A percentile compares a stretch with the other conserved stretches of the same genome.
phyloP scores from a whole-genome alignment of 192 early-diverging fungal species.

The Rhizophagus sp. region DNA sequence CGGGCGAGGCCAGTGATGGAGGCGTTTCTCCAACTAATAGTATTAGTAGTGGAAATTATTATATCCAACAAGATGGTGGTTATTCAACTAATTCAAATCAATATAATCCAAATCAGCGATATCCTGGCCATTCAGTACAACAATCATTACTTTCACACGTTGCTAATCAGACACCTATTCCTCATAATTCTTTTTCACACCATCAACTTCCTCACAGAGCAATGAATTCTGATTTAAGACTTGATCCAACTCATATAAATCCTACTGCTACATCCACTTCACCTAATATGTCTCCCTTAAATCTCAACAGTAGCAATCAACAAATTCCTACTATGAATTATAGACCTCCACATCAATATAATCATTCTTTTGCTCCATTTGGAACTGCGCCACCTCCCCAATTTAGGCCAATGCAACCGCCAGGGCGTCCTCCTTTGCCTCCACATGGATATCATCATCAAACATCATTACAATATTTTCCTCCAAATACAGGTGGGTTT shows the following conservation, averaged over 20 bases:
- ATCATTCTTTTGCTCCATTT: not conserved
- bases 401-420: constrained; percentile 39
- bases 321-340: not conserved
- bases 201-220: not conserved
- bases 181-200: not conserved
- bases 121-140: not conserved
- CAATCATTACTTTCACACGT: no score
- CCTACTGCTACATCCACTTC: not conserved
- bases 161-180: not conserved
- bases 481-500: constrained; percentile 32
- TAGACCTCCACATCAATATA: constrained; percentile 2
- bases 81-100: not conserved
- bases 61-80: not conserved
- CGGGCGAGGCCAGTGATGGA: not conserved
- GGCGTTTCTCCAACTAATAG: not conserved
- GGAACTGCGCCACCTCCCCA: not conserved
- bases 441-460: constrained; percentile 37
- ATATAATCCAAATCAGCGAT: not conserved
- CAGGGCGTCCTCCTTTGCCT: constrained; percentile 35
- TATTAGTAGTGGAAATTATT: constrained; percentile 6
- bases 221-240: not conserved
- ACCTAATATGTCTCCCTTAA: no score
- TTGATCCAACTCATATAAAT: constrained; percentile 3
- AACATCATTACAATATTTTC: constrained; percentile 18
- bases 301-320: not conserved